phyloP scores from a whole-genome alignment of 2,329 filamentous ascomycete genomes.

The Alternaria sp. region DNA sequence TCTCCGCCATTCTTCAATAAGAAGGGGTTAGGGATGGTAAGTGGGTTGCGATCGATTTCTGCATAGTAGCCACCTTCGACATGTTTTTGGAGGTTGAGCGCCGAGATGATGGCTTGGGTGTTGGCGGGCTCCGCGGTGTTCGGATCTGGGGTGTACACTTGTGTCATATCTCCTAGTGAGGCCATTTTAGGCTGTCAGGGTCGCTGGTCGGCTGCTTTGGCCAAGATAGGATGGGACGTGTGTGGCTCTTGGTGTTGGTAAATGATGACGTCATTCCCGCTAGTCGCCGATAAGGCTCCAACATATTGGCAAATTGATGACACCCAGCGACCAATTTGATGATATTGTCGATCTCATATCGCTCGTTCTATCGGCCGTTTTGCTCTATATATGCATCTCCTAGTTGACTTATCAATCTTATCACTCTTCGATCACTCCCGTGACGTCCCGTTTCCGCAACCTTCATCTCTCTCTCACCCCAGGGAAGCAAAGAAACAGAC shows the following conservation, averaged over 20 bases:
- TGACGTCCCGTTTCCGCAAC: background rate
- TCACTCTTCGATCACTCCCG: background rate
- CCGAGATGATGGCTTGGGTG: conserved; percentile 30
- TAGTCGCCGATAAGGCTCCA: background rate
- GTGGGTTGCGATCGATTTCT: conserved; percentile 58
- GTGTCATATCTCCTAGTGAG: background rate
- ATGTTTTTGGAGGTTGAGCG: conserved; percentile 55
- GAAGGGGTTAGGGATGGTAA: conserved; percentile 64
- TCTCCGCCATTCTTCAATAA: conserved; percentile 7
- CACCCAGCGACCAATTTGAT: no score
- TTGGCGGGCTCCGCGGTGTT: conserved; percentile 18
- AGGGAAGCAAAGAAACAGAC: no score
- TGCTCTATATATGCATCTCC: no score
- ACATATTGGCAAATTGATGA: no score
- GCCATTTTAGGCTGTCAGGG: no score
- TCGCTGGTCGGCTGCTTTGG: background rate
- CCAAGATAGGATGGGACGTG: background rate
- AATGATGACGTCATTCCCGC: background rate
- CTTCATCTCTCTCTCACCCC: background rate
- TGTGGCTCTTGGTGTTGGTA: background rate
- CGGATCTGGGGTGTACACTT: background rate
- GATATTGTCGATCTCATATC: no score
- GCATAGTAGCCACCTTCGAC: conserved; percentile 62
- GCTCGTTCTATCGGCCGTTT: no score
- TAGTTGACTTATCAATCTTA: background rate